These are phyloP conservation scores for Cladophialophora chaetospira DNA, from an alignment of 2,329 filamentous ascomycete species.

Conservation along the genomic window DNA sequence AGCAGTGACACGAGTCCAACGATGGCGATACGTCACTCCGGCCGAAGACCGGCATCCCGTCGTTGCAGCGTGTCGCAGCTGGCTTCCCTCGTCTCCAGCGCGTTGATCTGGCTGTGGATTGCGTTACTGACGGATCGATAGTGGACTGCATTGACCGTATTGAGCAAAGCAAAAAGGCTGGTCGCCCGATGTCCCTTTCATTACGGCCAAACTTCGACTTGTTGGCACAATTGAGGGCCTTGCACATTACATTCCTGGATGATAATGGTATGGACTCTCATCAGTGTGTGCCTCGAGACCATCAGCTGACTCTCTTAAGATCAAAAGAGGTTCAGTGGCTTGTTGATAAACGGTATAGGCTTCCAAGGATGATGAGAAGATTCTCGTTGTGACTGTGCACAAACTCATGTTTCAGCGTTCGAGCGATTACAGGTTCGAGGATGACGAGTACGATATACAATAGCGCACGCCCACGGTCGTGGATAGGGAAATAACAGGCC, in stretches of 20 bases:
- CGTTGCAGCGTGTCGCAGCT: too few species aligned
- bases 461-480: too few species aligned
- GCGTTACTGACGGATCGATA: slow-evolving; percentile 23
- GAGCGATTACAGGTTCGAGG: slow-evolving; percentile 16
- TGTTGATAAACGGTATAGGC: slow-evolving; percentile 26
- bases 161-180: slow-evolving; percentile 43
- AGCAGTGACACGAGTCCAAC: not conserved
- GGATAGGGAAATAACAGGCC: not conserved
- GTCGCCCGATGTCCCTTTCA: slow-evolving; percentile 41
- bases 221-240: slow-evolving; percentile 42
- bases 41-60: too few species aligned
- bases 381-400: slow-evolving; percentile 4
- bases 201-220: slow-evolving; percentile 46
- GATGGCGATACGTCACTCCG: not conserved
- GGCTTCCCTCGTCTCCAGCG: too few species aligned
- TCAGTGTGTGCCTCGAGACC: too few species aligned
- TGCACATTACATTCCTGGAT: slow-evolving; percentile 45
- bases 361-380: slow-evolving; percentile 21
- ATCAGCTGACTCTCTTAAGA: slow-evolving; percentile 15
- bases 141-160: slow-evolving; percentile 45
- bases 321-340: slow-evolving; percentile 27
- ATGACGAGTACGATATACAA: slow-evolving; percentile 10
- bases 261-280: slow-evolving; percentile 38
- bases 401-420: slow-evolving; percentile 15
- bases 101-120: not conserved